phyloP scores from a whole-genome alignment of 1,139 yeast species.

The Kodamaea derodonti region DNA sequence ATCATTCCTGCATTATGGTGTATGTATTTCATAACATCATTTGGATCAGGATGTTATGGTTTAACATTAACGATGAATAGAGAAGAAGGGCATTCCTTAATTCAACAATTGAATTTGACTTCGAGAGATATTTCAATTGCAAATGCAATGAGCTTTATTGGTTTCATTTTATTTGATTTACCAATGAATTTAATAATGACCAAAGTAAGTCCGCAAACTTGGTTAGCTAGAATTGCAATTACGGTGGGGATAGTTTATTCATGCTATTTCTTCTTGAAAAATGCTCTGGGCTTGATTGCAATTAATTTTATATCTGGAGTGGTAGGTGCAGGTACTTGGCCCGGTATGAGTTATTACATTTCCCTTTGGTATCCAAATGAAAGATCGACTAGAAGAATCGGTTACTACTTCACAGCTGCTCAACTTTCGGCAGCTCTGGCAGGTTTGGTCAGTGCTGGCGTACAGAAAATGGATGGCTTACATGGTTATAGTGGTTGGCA shows the following conservation, averaged over 20 bases:
- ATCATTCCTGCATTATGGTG: slow-evolving; percentile 85
- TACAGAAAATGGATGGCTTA: slow-evolving; percentile 74
- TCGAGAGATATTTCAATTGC: slow-evolving; percentile 67
- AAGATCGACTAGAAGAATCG: slow-evolving; percentile 73
- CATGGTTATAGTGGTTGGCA: slow-evolving; percentile 80
- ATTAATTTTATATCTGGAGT: slow-evolving; percentile 71
- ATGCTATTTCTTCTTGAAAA: slow-evolving; percentile 60
- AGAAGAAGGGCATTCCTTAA: slow-evolving; percentile 58
- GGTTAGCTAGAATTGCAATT: slow-evolving; percentile 77
- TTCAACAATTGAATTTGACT: slow-evolving; percentile 47
- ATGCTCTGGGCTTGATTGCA: slow-evolving; percentile 62
- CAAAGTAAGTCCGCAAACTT: slow-evolving; percentile 75
- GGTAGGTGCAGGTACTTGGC: slow-evolving; percentile 92
- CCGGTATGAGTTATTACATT: slow-evolving; percentile 83
- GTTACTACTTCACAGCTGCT: slow-evolving; percentile 89
- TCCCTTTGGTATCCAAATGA: slow-evolving; percentile 85
- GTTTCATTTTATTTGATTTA: slow-evolving; percentile 76
- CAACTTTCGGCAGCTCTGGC: slow-evolving; percentile 84
- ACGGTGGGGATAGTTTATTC: slow-evolving; percentile 75
- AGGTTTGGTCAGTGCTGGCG: slow-evolving; percentile 82
- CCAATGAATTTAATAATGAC: slow-evolving; percentile 89
- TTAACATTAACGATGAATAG: slow-evolving; percentile 78
- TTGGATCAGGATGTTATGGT: slow-evolving; percentile 76
- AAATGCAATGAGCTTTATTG: slow-evolving; percentile 78
- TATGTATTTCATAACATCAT: slow-evolving; percentile 73